Evolutionary conservation across 1,284 basidiomycete genomes (phyloP), one percentile per base, ranked within the genome.

Genomic region (Puccinia novopanici): DNA sequence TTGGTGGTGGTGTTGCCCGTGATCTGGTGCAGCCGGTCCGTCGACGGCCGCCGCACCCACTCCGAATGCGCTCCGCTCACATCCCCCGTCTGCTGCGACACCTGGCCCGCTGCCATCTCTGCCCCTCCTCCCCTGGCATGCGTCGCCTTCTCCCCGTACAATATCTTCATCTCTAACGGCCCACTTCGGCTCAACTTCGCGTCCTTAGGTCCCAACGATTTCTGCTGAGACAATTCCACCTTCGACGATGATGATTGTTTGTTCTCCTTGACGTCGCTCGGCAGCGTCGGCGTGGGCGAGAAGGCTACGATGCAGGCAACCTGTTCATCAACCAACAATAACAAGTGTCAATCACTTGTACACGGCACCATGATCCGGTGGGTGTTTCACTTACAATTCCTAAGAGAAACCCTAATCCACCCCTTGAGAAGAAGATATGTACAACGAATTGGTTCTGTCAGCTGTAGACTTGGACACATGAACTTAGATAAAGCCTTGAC

Each of bases 261-360:
- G 9, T 0, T 40, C 12, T 22, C n/a, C n/a, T 48, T 68, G 17
- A 52, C 3, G 22, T 68, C 67, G 12, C 67, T 68, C 17, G 67
- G 48, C 5, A 68, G 42, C 50, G 42, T 13, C 67, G 67, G 48
- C 37, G 67, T 45, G n/a, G 67, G 27, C 42, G 67, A 45, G 67
- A 48, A 68, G 15, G 67, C 42, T 22, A 68, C 67, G 40, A 68
- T 68, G 24, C 67, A 68, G 17, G 67, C 67, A 52, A 68, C 42
- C 67, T 68, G n/a, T 13, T n/a, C 5, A 15, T 17, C 17, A 45
- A 45, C n/a, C 5, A 9, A 68, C 22, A 13, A 34, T n/a, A 5
- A 65, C 17, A 22, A 24, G 30, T 3, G 15, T 65, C 9, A 19
- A 30, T 5, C 13, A 68, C 9, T 48, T 68, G 48, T 3, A 68